Conservation (phyloP, 1,284 basidiomycete species). For the Ustilago hordei region DNA sequence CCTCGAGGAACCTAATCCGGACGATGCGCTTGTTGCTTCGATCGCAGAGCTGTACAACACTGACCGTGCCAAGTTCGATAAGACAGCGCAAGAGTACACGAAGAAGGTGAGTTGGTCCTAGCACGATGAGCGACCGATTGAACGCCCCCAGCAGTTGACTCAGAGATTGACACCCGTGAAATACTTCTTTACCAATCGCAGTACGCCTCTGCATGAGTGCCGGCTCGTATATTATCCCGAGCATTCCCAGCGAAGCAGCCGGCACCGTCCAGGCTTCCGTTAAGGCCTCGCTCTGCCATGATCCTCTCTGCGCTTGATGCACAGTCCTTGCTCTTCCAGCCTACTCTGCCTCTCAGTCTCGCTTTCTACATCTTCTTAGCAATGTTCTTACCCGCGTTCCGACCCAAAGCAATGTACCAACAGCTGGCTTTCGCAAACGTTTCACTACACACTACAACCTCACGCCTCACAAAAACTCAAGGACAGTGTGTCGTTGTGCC, state of each 20-base stretch:
- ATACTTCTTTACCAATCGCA: neutral
- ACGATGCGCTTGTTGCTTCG: constrained; percentile 65
- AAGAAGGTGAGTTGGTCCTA: constrained; percentile 35
- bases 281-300: neutral
- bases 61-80: constrained; percentile 58
- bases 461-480: neutral
- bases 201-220: constrained; percentile 33
- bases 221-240: neutral
- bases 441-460: constrained; percentile 2
- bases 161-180: neutral
- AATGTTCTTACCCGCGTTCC: neutral
- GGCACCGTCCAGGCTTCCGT: neutral
- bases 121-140: neutral
- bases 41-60: constrained; percentile 66
- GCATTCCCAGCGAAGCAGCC: neutral
- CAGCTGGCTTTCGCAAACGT: constrained; percentile 15
- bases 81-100: constrained; percentile 61
- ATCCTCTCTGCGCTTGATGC: neutral
- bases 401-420: constrained; percentile 35
- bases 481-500: neutral
- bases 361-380: neutral
- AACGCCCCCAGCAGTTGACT: neutral
- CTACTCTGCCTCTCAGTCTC: too few relatives aligned
- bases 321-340: too few relatives aligned
- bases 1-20: constrained; percentile 64